phyloP scores from a whole-genome alignment of 148 eudicot species.

The Drosera capensis region DNA sequence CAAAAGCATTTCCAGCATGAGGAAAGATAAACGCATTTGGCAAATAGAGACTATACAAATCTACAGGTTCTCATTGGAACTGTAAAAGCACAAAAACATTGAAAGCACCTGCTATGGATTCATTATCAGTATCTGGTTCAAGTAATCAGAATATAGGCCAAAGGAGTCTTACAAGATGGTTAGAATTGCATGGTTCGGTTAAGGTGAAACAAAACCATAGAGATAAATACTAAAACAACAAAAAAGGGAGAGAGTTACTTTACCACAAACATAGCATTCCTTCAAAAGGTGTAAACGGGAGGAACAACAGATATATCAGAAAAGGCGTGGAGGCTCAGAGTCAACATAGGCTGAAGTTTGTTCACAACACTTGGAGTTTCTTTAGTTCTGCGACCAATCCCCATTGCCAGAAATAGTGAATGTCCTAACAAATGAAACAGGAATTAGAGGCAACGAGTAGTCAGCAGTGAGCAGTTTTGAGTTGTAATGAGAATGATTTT shows the following conservation, averaged over 20 bases:
- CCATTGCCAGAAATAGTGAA: no score
- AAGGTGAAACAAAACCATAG: neutral
- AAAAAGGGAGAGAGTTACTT: neutral
- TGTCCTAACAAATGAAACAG: no score
- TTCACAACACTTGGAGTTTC: conserved; percentile 9
- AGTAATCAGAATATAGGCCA: neutral
- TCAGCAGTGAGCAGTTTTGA: no score
- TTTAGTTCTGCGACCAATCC: conserved; percentile 10
- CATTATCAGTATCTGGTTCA: no score
- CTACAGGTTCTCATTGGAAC: no score
- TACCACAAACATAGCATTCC: conserved; percentile 69
- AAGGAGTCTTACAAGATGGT: neutral
- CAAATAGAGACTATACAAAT: no score
- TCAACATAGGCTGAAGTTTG: conserved; percentile 17
- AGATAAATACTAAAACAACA: neutral
- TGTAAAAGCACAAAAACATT: no score
- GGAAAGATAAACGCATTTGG: no score
- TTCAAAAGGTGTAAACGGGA: conserved; percentile 76
- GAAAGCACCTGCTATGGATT: no score
- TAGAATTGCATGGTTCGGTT: neutral
- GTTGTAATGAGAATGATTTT: no score
- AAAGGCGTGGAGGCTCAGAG: conserved; percentile 55
- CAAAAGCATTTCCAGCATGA: no score
- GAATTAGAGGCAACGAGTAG: no score
- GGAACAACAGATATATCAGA: conserved; percentile 70